Evolutionary conservation across 495 filamentous ascomycete species (phyloP).

Genomic region (Xylaria palmicola): DNA sequence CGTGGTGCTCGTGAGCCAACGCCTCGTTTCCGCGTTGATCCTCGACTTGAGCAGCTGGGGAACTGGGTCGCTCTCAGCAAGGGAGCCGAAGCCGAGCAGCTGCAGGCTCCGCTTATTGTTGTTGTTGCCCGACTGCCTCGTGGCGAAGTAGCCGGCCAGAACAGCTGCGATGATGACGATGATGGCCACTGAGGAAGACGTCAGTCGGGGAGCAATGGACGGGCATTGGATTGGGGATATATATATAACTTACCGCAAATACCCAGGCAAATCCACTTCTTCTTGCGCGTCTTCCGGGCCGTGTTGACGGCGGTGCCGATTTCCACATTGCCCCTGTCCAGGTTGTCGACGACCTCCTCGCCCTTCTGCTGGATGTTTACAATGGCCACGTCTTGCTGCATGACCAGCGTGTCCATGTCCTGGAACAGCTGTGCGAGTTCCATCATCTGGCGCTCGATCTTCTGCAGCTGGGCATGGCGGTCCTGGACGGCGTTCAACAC

Average conservation of each 20-base stretch:
- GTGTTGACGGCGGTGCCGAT: conserved; percentile 74
- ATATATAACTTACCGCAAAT: conserved; percentile 68
- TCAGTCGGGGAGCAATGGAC: conserved; percentile 20
- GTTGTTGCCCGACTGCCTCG: conserved; percentile 13
- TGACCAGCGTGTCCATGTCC: conserved; percentile 77
- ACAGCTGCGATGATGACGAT: conserved; percentile 51
- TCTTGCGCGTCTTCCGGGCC: conserved; percentile 76
- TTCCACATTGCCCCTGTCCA: conserved; percentile 77
- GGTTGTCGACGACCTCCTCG: conserved; percentile 73
- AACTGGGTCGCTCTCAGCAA: conserved; percentile 13
- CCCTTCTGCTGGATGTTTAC: conserved; percentile 77
- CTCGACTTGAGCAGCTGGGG: conserved; percentile 21
- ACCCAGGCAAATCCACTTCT: conserved; percentile 97
- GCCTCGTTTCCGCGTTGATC: conserved; percentile 21
- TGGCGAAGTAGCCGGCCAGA: conserved; percentile 48
- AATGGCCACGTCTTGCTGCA: conserved; percentile 78
- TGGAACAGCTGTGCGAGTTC: conserved; percentile 82
- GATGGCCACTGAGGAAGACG: conserved; percentile 41
- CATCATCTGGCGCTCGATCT: conserved; percentile 84
- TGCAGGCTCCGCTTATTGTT: conserved; percentile 29
- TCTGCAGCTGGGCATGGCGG: conserved; percentile 84
- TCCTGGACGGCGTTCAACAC: conserved; percentile 73
- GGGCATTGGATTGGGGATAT: not conserved
- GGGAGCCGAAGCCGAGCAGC: conserved; percentile 21
- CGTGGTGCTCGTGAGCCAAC: conserved; percentile 17